Evolutionary conservation across 2,329 filamentous ascomycete species (phyloP).

Genomic region (Septoria petroselini): DNA sequence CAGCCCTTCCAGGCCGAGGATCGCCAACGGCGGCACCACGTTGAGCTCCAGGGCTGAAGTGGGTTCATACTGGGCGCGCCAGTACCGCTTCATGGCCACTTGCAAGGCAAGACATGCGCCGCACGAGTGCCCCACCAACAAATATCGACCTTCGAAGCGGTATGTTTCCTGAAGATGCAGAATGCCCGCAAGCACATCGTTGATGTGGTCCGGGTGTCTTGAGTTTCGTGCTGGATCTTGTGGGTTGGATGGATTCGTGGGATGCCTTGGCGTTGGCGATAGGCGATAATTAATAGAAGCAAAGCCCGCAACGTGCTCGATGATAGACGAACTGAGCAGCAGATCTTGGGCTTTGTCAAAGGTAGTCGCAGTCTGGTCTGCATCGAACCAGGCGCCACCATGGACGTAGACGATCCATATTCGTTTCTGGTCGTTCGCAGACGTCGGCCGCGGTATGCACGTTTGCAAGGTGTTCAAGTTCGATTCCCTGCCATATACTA

Average conservation of each 20-base stretch:
- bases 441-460: conserved; percentile 41
- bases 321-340: conserved; percentile 33
- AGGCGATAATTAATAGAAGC: conserved; percentile 65
- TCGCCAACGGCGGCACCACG: conserved; percentile 46
- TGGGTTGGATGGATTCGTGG: conserved; percentile 47
- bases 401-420: conserved; percentile 46
- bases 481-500: conserved; percentile 34
- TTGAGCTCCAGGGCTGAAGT: conserved; percentile 29
- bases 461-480: conserved; percentile 44
- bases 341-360: conserved; percentile 40
- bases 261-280: conserved; percentile 49
- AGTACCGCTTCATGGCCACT: conserved; percentile 49
- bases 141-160: conserved; percentile 46
- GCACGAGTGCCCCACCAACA: conserved; percentile 62
- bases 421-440: conserved; percentile 20
- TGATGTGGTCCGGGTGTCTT: conserved; percentile 59
- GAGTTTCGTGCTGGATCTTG: conserved; percentile 49
- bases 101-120: conserved; percentile 65
- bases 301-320: conserved; percentile 55
- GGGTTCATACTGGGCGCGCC: conserved; percentile 32
- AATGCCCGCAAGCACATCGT: conserved; percentile 55
- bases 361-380: conserved; percentile 39
- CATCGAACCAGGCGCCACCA: conserved; percentile 52
- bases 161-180: conserved; percentile 50
- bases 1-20: conserved; percentile 64